Evolutionary conservation across 129 eudicot genomes (phyloP).

Genomic region (Scalesia atractyloides): DNA sequence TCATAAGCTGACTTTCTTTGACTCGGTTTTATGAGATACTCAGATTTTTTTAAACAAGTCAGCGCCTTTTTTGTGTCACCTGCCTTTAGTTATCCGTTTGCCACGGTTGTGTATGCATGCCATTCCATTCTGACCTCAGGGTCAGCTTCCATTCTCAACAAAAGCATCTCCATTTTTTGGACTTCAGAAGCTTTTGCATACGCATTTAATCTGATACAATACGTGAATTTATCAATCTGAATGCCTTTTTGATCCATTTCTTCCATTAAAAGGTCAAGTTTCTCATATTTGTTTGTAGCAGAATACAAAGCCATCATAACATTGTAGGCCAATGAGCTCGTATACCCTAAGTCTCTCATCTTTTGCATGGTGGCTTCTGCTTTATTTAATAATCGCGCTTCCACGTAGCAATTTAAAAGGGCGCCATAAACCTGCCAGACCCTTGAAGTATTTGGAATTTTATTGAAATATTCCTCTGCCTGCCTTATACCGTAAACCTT

Average conservation of each 20-base stretch:
- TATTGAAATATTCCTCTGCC: slow-evolving; percentile 54
- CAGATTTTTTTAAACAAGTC: slow-evolving; percentile 38
- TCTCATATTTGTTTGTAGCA: slow-evolving; percentile 27
- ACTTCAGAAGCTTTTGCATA: slow-evolving; percentile 39
- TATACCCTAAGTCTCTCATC: slow-evolving; percentile 42
- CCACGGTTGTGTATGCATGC: slow-evolving; percentile 43
- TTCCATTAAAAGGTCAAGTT: slow-evolving; percentile 40
- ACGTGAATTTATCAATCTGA: slow-evolving; percentile 36
- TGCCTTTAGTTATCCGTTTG: slow-evolving; percentile 51
- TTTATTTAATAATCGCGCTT: slow-evolving; percentile 39
- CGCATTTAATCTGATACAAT: slow-evolving; percentile 43
- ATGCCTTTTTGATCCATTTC: slow-evolving; percentile 56
- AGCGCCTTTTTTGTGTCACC: slow-evolving; percentile 41
- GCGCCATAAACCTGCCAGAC: slow-evolving; percentile 51
- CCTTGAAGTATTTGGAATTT: slow-evolving; percentile 37
- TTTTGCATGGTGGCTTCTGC: slow-evolving; percentile 55
- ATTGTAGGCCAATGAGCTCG: slow-evolving; percentile 43
- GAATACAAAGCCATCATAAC: slow-evolving; percentile 56
- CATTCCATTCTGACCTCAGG: slow-evolving; percentile 39
- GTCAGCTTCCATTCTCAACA: slow-evolving; percentile 54
- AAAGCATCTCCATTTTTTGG: slow-evolving; percentile 50
- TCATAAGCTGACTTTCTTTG: slow-evolving; percentile 35
- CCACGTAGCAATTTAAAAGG: slow-evolving; percentile 48
- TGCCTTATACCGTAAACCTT: slow-evolving; percentile 48
- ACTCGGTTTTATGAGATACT: slow-evolving; percentile 33